Percentiles rank a stretch among this genome's conserved stretches.
These are phyloP conservation scores for Pelargonium exstipulatum DNA, from an alignment of 441 rosid genomes.

Conservation along the genomic window DNA sequence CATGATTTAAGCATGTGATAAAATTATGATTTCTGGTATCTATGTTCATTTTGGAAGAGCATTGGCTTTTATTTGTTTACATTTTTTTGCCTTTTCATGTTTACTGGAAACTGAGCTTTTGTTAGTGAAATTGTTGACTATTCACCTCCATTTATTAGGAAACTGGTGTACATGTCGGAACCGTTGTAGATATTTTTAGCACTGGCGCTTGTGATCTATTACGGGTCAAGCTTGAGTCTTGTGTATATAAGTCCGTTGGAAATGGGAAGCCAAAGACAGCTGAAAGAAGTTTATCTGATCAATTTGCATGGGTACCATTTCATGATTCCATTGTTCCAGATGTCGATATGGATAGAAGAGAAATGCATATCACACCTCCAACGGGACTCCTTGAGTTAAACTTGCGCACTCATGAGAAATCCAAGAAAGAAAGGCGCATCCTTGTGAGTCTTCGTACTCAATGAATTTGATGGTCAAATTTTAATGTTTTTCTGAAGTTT, in stretches of 20 bases:
- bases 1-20: neutral
- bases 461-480: slow-evolving; percentile 6
- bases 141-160: slow-evolving; percentile 40
- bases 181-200: slow-evolving; percentile 64
- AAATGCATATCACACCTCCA: slow-evolving; percentile 79
- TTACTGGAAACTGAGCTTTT: neutral
- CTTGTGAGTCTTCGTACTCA: slow-evolving; percentile 63
- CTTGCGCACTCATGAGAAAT: slow-evolving; percentile 52
- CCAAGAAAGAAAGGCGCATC: slow-evolving; percentile 92
- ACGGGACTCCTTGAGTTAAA: slow-evolving; percentile 85
- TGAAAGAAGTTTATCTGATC: slow-evolving; percentile 33
- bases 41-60: neutral
- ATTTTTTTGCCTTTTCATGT: neutral
- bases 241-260: slow-evolving; percentile 29
- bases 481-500: neutral
- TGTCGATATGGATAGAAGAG: slow-evolving; percentile 60
- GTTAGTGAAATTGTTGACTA: neutral
- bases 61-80: neutral
- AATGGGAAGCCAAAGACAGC: slow-evolving; percentile 31
- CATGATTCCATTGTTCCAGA: slow-evolving; percentile 86
- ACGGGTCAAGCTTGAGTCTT: slow-evolving; percentile 54
- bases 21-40: neutral
- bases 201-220: slow-evolving; percentile 80
- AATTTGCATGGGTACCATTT: slow-evolving; percentile 79
- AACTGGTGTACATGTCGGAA: slow-evolving; percentile 67